A percentile compares a stretch with the other conserved stretches of the same genome.
phyloP scores from a whole-genome alignment of 208 protist genomes.

The Zelonia costaricensis region DNA sequence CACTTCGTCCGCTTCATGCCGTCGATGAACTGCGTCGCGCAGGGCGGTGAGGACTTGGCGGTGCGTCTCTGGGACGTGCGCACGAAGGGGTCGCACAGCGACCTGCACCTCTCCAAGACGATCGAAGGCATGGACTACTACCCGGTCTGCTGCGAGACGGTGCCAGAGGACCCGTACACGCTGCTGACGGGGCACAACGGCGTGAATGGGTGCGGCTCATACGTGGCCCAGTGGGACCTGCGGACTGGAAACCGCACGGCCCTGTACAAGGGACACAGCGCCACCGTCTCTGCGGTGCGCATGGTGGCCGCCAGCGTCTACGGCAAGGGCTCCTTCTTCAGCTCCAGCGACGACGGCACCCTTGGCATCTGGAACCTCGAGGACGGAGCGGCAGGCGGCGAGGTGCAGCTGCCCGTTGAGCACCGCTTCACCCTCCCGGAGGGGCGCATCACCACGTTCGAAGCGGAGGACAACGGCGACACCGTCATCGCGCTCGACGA shows the following conservation, averaged over 20 bases:
- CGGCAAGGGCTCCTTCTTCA: slow-evolving; percentile 45
- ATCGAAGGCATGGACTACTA: slow-evolving; percentile 70
- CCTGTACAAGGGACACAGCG: slow-evolving; percentile 48
- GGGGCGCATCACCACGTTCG: slow-evolving; percentile 50
- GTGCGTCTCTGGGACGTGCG: slow-evolving; percentile 77
- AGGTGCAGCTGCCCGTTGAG: slow-evolving; percentile 32
- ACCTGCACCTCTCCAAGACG: slow-evolving; percentile 46
- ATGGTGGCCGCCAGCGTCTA: slow-evolving; percentile 29
- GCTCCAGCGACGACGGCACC: slow-evolving; percentile 50
- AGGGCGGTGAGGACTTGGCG: slow-evolving; percentile 70
- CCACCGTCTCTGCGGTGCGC: slow-evolving; percentile 47
- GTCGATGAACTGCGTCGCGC: slow-evolving; percentile 59
- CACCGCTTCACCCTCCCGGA: slow-evolving; percentile 42
- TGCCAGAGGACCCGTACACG: slow-evolving; percentile 22
- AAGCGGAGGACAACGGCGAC: slow-evolving; percentile 48
- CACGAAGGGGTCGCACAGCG: slow-evolving; percentile 23
- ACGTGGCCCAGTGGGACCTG: slow-evolving; percentile 74
- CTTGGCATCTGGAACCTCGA: slow-evolving; percentile 53
- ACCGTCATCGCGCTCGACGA: slow-evolving; percentile 41
- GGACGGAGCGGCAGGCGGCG: slow-evolving; percentile 18
- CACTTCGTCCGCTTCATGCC: slow-evolving; percentile 69
- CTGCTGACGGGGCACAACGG: slow-evolving; percentile 79
- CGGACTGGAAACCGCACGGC: slow-evolving; percentile 48
- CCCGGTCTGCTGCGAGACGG: slow-evolving; percentile 52
- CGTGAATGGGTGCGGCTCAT: slow-evolving; percentile 63